Base-by-base conservation (phyloP, 129 eudicot genomes). In the Heracleum sosnowskyi region DNA sequence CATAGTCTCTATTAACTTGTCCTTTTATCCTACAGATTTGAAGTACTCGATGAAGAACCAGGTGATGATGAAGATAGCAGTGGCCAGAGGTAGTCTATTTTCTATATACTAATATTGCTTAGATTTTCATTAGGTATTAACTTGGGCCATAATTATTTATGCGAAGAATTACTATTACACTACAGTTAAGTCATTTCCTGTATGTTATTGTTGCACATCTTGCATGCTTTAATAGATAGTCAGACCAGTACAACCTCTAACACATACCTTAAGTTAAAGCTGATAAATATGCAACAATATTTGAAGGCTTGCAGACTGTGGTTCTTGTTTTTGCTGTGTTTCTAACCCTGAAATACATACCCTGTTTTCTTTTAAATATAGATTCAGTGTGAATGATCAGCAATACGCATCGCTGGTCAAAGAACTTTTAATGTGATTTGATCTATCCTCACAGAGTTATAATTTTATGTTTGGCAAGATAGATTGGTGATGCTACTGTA, bases 41-140 rank as follows among this genome's bases (percentile, higher is more conserved):
- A 95, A 86, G 98, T 95, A 74, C 92, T 95, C 73, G 98, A 95
- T 72, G 98, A 95, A 81, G 98, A 91, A 80, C 97, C 97, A 4
- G 98, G 98, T 69, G 97, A 95, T 31, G 98, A 95, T 78, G 98
- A 95, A 83, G 98, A 95, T 66, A 86, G 91, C 73, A 86, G 88
- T 63, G 96, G 89, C 83, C 98, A 90, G 84, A 95, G 93, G 97
- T 90, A 85, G 28, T 66, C 36, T 51, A 15, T 78, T 62, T 44
- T 64, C 4, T 62, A 60, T 49, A 36, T 55, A 36, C 70, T 39
- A 24, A 71, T 71, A 1, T 69, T 39, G 2, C 49, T 71, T 18
- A 16, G 28, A 39, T 3, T 5, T 66, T 24, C 3, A 66, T 26
- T 26, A 60, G 9, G 33, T n/a, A 7, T 63, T 31, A 66, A 13